Base-by-base conservation (phyloP, 768 basidiomycete species). In the Podaxis mareebaensis region DNA sequence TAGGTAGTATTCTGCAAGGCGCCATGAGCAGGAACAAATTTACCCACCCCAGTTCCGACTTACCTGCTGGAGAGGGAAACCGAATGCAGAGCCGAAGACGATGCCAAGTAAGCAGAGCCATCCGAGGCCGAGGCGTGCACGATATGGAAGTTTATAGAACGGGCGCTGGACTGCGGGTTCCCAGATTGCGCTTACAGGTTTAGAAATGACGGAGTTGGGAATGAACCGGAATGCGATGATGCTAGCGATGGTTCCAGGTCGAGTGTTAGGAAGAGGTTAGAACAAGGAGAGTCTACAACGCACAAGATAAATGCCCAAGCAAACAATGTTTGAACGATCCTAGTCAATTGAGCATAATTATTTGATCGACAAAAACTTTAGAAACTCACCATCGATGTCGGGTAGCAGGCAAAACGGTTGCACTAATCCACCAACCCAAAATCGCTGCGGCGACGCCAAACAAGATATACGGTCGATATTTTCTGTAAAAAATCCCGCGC, bases 141-240 rank as follows among this genome's bases (percentile, higher is more conserved):
- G 70, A 59, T 84, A 82, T 11, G 85, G 77, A 24, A 84, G 67
- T 46, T 69, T 79, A 74, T 86, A 89, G 81, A 85, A 95, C 5
- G 93, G 94, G 24, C 77, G 75, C 65, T 86, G 80, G 26, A 95
- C 77, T 24, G 81, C 58, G 46, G 90, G 88, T 10, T 77, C 64
- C 92, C 93, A 96, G 36, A 91, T 73, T 7, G 87, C 84, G 30
- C 77, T 78, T 57, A 96, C 80, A n/a, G 94, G 94, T 51, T 79
- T 79, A 17, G 89, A 83, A 56, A 95, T 79, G 30, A 86, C 77
- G 3, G 84, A 81, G 72, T 84, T 89, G 65, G 92, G 92, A 60
- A 93, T 86, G 73, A 85, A 94, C n/a, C 91, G 86, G 80, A 93
- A 93, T 3, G 89, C 90, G 65, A 93, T 93, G 65, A 92, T 81